Evolutionary conservation across 2,329 filamentous ascomycete genomes (phyloP).

Genomic region (Decorospora gaudefroyi): DNA sequence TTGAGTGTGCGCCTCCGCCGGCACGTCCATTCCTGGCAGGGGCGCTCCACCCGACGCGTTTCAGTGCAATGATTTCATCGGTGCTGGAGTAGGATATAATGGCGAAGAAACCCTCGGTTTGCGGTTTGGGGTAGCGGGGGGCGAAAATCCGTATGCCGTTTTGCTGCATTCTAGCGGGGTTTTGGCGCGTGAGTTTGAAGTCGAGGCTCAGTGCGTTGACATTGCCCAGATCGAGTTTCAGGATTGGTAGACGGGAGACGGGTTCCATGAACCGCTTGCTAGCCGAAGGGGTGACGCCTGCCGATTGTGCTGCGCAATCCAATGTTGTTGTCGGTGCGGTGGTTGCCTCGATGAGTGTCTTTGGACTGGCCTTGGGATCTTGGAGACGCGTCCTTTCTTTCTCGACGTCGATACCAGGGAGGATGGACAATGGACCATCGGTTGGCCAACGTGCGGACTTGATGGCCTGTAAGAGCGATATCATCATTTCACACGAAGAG

Average conservation of each 20-base stretch:
- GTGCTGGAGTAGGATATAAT: constrained; percentile 68
- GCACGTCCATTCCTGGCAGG: constrained; percentile 7
- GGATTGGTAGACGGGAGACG: constrained; percentile 68
- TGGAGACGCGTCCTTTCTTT: constrained; percentile 51
- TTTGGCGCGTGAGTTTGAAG: constrained; percentile 68
- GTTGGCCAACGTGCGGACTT: constrained; percentile 91
- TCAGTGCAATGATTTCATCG: constrained; percentile 83
- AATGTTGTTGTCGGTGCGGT: constrained; percentile 25
- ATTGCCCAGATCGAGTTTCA: constrained; percentile 65
- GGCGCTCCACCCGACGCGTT: constrained; percentile 76
- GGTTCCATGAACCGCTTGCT: constrained; percentile 62
- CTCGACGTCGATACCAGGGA: constrained; percentile 69
- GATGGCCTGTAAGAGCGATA: constrained; percentile 84
- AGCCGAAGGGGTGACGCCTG: constrained; percentile 56
- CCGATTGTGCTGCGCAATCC: constrained; percentile 51
- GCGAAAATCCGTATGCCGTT: constrained; percentile 77
- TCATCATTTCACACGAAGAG: constrained; percentile 78
- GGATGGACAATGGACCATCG: constrained; percentile 76
- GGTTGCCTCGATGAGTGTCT: constrained; percentile 48
- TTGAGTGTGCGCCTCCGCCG: constrained; percentile 34
- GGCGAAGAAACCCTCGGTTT: constrained; percentile 92
- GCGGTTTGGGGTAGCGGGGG: constrained; percentile 88
- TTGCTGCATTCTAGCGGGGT: constrained; percentile 51
- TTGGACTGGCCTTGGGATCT: constrained; percentile 44
- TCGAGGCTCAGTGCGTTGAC: constrained; percentile 67